phyloP scores from a whole-genome alignment of 257 asterid genomes.

The Echites panduratus region DNA sequence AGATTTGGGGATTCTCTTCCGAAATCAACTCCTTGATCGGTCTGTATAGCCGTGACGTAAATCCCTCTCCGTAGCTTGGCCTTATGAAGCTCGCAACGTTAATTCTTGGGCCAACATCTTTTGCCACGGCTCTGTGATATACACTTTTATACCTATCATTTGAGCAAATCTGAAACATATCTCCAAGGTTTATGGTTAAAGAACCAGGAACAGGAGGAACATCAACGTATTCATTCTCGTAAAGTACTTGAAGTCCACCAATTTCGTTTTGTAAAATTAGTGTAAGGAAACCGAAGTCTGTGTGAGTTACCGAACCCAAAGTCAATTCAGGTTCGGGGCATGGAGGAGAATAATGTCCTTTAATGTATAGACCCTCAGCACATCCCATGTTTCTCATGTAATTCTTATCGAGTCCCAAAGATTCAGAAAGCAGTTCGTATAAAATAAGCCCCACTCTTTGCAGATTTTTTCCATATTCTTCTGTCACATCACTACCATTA shows the following conservation, averaged over 20 bases:
- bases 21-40: constrained; percentile 18
- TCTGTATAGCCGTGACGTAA: constrained; percentile 2
- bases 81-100: constrained; percentile 6
- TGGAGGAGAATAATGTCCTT: constrained; percentile 10
- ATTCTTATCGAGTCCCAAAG: constrained; percentile 8
- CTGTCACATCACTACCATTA: background rate
- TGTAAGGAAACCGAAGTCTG: constrained; percentile 9
- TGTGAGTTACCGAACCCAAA: background rate
- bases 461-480: background rate
- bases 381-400: constrained; percentile 2
- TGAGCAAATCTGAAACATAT: constrained; percentile 8
- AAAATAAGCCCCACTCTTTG: background rate
- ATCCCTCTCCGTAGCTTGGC: constrained; percentile 7
- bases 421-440: constrained; percentile 1
- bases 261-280: constrained; percentile 6
- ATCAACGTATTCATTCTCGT: constrained; percentile 4
- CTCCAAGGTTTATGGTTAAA: constrained; percentile 1
- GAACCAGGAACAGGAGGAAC: constrained; percentile 4
- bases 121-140: constrained; percentile 4
- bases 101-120: constrained; percentile 10
- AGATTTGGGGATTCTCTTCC: constrained; percentile 13
- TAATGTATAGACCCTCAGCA: constrained; percentile 5
- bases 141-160: constrained; percentile 7
- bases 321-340: constrained; percentile 12
- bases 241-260: constrained; percentile 8